Evolutionary conservation across 2,329 filamentous ascomycete genomes (phyloP), one percentile per base, ranked within the genome.

Genomic region (Xenoacremonium recifei): DNA sequence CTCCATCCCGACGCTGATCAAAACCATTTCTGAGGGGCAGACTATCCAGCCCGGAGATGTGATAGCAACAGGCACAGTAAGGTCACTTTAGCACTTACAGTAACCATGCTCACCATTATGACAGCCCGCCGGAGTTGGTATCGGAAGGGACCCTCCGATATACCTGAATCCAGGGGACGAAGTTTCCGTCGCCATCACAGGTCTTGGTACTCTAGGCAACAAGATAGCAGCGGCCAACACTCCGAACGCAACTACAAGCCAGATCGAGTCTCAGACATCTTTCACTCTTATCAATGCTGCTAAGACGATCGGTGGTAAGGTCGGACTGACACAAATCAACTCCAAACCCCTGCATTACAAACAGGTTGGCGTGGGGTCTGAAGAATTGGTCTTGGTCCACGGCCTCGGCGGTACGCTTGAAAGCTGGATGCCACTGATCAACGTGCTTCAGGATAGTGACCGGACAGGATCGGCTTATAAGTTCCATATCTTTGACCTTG

Each of bases 401-500:
- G 77, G 77, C 5, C 64, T 81, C 1, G 76, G 76, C 4, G 71
- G 68, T 3, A 72, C 65, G 1, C 61, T 62, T 3, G 64, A 69
- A 4, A 71, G 62, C 50, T 80, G 66, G 54, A 58, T 54, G 0
- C 74, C 77, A 0, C 53, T 80, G 6, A 61, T 76, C 19, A 46
- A 61, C 1, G 48, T 54, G 2, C 49, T 72, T 1, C 36, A 39
- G 5, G 25, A 48, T 1, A 17, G 39, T 10, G 23, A 53, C 3
- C n/a, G n/a, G n/a, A n/a, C n/a, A n/a, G n/a, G n/a, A n/a, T n/a
- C n/a, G n/a, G 27, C 31, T 12, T 37, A 48, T 21, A 49, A 42
- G 3, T 59, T 68, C 9, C 69, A 75, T 44, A 53, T 77, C 0
- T 71, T 72, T 43, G 78, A 81, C 47, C 61, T 81, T 3, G 77